phyloP scores from a whole-genome alignment of 768 basidiomycete species.

The Boletus rufocinnamomeus region DNA sequence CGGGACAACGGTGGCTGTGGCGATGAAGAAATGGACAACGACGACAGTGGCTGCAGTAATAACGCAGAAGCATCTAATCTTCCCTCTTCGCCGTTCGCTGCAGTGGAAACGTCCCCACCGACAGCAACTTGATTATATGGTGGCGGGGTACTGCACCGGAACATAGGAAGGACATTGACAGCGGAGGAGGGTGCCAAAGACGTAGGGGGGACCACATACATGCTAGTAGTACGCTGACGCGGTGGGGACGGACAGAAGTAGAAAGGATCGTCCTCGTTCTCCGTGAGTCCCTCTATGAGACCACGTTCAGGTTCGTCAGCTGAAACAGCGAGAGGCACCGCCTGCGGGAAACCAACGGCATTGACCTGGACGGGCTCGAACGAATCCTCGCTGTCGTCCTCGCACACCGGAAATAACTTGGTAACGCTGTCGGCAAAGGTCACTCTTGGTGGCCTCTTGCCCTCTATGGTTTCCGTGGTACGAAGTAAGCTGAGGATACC shows the following conservation, averaged over 20 bases:
- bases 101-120: not conserved
- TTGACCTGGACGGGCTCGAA: slow-evolving; percentile 16
- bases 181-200: slow-evolving; percentile 8
- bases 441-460: slow-evolving; percentile 21
- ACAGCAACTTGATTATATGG: slow-evolving; percentile 26
- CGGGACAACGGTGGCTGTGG: slow-evolving; percentile 5
- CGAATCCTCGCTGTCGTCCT: slow-evolving; percentile 39
- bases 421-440: slow-evolving; percentile 22
- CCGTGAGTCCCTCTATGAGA: slow-evolving; percentile 4
- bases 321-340: not conserved
- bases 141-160: slow-evolving; percentile 29
- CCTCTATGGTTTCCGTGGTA: slow-evolving; percentile 13
- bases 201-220: slow-evolving; percentile 20
- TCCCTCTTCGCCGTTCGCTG: slow-evolving; percentile 2
- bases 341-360: slow-evolving; percentile 28
- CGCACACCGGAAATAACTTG: slow-evolving; percentile 33
- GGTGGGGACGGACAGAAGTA: slow-evolving; percentile 20
- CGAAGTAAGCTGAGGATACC: slow-evolving; percentile 20
- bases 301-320: slow-evolving; percentile 1
- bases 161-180: slow-evolving; percentile 22
- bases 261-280: slow-evolving; percentile 29
- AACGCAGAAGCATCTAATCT: slow-evolving; percentile 28
- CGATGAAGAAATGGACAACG: slow-evolving; percentile 16
- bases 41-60: slow-evolving; percentile 31
- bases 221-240: slow-evolving; percentile 35